Conservation (phyloP, 2,329 filamentous ascomycete species). For the Colletotrichum eleusines region DNA sequence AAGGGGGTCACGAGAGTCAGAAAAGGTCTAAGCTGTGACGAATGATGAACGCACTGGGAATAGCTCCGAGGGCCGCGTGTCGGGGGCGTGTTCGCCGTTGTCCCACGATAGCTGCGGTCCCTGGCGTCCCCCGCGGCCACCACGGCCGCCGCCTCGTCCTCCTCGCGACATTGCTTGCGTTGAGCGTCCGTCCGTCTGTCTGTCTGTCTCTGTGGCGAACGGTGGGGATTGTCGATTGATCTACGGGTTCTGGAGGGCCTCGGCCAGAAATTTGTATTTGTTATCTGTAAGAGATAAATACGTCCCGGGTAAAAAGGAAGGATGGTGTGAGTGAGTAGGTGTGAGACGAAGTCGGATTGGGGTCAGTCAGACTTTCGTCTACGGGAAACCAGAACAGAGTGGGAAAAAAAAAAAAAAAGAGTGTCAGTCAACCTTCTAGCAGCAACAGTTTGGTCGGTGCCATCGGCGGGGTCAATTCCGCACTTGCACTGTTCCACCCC, state of each 20-base stretch:
- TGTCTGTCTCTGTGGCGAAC: background rate
- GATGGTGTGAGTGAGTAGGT: background rate
- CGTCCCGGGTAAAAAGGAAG: background rate
- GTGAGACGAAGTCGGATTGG: background rate
- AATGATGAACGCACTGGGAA: conserved; percentile 63
- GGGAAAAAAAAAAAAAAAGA: background rate
- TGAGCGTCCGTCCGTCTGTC: no score
- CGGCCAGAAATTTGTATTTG: background rate
- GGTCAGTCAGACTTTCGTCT: conserved; percentile 6
- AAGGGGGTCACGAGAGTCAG: rapidly evolving
- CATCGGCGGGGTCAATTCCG: conserved; percentile 29
- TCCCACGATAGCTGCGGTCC: conserved; percentile 65
- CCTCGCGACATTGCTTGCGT: conserved; percentile 62
- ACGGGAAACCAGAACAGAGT: background rate
- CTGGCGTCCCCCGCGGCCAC: conserved; percentile 61
- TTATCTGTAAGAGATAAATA: background rate
- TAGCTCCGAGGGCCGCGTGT: conserved; percentile 69
- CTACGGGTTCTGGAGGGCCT: no score
- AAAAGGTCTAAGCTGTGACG: no score
- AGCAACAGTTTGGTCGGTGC: background rate
- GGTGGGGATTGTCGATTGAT: background rate
- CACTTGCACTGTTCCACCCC: background rate
- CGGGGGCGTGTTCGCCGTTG: conserved; percentile 62
- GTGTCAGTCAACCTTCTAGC: background rate
- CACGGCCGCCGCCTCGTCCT: conserved; percentile 63